phyloP scores from a whole-genome alignment of 139 green algal genomes.

The Chlorella sp. region DNA sequence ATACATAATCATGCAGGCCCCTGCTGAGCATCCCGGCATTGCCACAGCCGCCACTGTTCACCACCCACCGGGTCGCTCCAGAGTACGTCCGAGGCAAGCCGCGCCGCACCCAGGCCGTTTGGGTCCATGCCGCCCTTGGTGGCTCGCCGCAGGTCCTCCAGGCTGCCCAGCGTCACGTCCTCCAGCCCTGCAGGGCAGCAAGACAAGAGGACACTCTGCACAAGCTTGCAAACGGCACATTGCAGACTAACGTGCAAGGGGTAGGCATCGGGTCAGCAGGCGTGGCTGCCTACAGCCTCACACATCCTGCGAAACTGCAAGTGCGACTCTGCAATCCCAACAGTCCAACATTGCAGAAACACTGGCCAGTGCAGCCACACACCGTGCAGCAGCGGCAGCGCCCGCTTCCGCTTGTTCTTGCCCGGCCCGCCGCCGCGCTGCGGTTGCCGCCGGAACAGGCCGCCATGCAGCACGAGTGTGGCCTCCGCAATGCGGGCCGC shows the following conservation, averaged over 20 bases:
- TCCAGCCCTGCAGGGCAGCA: conserved; percentile 7
- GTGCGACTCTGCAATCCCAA: no score
- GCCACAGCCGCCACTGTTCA: no score
- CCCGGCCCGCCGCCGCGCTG: background rate
- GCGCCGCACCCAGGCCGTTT: conserved; percentile 56
- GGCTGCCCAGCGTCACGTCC: conserved; percentile 53
- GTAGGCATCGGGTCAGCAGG: background rate
- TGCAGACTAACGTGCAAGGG: no score
- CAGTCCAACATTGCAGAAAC: no score
- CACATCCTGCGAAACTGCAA: no score
- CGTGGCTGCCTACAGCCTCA: background rate
- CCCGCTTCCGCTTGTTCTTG: conserved; percentile 49
- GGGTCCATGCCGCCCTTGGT: conserved; percentile 86
- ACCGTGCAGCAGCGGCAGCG: conserved; percentile 15
- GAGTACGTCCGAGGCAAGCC: conserved; percentile 88
- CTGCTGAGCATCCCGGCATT: no score
- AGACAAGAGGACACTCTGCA: no score
- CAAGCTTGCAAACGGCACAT: no score
- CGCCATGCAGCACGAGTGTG: conserved; percentile 92
- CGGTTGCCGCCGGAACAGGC: conserved; percentile 46
- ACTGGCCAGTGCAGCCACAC: background rate
- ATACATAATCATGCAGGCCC: no score
- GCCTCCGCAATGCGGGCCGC: conserved; percentile 66
- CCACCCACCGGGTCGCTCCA: conserved; percentile 86
- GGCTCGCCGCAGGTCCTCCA: conserved; percentile 75